Percentiles rank a stretch among this genome's conserved stretches.
These are phyloP conservation scores for Paramecium caudatum DNA, from an alignment of 73 alveolate species.

Conservation along the genomic window DNA sequence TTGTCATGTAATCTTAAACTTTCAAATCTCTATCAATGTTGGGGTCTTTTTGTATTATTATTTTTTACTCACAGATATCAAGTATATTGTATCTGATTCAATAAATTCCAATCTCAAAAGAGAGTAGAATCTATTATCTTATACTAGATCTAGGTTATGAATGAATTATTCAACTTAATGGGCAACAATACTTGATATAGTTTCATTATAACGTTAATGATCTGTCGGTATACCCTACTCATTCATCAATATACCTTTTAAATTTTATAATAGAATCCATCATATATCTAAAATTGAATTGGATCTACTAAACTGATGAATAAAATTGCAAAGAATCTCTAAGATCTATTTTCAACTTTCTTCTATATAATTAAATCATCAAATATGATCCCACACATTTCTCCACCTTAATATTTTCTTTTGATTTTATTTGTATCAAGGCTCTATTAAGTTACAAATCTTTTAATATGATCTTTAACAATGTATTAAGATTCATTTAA, in stretches of 20 bases:
- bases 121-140: constrained; percentile 35
- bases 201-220: constrained; percentile 26
- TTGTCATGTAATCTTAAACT: neutral
- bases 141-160: neutral
- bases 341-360: constrained; percentile 6
- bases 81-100: constrained; percentile 4
- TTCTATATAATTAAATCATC: constrained; percentile 48
- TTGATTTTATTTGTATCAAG: neutral
- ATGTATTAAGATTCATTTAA: neutral
- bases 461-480: neutral
- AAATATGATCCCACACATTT: constrained; percentile 12
- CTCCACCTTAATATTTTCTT: constrained; percentile 5
- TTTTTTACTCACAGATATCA: neutral
- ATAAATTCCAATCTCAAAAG: constrained; percentile 36
- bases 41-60: neutral
- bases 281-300: neutral
- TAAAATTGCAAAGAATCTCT: constrained; percentile 24
- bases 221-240: neutral
- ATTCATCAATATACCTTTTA: neutral
- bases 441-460: neutral
- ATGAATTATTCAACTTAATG: neutral
- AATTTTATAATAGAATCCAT: neutral
- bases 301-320: constrained; percentile 29
- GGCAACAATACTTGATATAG: neutral
- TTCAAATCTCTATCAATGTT: neutral